phyloP scores from a whole-genome alignment of 2,329 filamentous ascomycete species.

The Fusarium mexicanum region DNA sequence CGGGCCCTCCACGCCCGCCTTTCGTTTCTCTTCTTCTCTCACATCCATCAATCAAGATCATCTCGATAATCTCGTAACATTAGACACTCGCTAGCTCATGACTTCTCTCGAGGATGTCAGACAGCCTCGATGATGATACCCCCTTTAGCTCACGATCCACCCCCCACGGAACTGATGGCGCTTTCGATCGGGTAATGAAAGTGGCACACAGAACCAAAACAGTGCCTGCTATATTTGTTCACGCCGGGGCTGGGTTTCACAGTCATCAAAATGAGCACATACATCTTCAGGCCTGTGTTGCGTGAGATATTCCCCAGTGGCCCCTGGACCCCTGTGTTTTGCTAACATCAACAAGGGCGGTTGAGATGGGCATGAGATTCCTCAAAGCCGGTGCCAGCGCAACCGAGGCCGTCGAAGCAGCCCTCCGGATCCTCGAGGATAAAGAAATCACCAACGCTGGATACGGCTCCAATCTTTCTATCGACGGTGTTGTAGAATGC shows the following conservation, averaged over 20 bases:
- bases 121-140: slow-evolving; percentile 41
- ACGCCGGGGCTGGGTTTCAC: slow-evolving; percentile 95
- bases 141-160: slow-evolving; percentile 59
- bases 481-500: slow-evolving; percentile 91
- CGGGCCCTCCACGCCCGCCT: neutral
- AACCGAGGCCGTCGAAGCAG: slow-evolving; percentile 88
- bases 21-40: neutral
- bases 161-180: slow-evolving; percentile 55
- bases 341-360: slow-evolving; percentile 72
- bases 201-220: slow-evolving; percentile 48
- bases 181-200: slow-evolving; percentile 53
- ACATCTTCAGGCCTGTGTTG: slow-evolving; percentile 86
- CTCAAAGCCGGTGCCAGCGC: slow-evolving; percentile 82
- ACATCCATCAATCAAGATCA: neutral
- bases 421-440: slow-evolving; percentile 88
- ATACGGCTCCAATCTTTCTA: slow-evolving; percentile 92
- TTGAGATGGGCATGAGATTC: slow-evolving; percentile 83
- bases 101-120: slow-evolving; percentile 45
- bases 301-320: slow-evolving; percentile 66
- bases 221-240: slow-evolving; percentile 86
- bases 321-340: neutral
- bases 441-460: slow-evolving; percentile 96
- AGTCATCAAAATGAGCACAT: slow-evolving; percentile 84
- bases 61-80: neutral
- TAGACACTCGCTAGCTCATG: slow-evolving; percentile 33